These are phyloP conservation scores for Colletotrichum falcatum DNA, from an alignment of 2,329 filamentous ascomycete genomes.

Conservation along the genomic window DNA sequence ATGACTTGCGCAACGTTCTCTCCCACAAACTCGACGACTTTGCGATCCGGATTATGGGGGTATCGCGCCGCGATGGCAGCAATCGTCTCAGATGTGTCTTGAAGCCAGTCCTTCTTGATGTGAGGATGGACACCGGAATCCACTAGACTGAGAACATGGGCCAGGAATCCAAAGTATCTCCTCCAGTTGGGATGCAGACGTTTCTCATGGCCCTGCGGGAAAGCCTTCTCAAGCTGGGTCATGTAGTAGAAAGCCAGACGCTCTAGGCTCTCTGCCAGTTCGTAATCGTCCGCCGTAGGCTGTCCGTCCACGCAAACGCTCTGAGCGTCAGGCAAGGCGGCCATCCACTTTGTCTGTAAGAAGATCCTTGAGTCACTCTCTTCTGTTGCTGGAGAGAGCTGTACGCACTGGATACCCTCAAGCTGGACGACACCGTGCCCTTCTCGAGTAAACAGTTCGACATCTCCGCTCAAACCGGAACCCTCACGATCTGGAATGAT, in stretches of 20 bases:
- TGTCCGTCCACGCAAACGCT: neutral
- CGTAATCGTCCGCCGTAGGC: neutral
- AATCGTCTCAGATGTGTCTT: neutral
- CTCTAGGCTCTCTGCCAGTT: neutral
- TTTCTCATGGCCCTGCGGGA: neutral
- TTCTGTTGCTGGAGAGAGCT: neutral
- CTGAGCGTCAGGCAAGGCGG: neutral
- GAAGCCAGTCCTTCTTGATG: neutral
- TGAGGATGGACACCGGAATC: neutral
- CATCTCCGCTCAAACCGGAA: neutral
- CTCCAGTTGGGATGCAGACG: neutral
- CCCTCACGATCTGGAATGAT: neutral
- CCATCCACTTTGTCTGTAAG: neutral
- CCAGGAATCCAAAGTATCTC: neutral
- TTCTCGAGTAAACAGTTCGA: neutral
- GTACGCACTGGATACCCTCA: neutral
- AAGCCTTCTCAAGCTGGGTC: neutral
- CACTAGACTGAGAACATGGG: neutral
- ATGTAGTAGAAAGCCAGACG: neutral
- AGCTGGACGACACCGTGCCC: neutral
- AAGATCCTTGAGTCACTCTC: neutral
- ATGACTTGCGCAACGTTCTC: neutral
- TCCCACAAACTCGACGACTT: neutral
- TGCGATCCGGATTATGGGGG: neutral
- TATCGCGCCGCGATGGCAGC: neutral